Evolutionary conservation across 345 rosid species (phyloP).

Genomic region (Physaria fendleri): DNA sequence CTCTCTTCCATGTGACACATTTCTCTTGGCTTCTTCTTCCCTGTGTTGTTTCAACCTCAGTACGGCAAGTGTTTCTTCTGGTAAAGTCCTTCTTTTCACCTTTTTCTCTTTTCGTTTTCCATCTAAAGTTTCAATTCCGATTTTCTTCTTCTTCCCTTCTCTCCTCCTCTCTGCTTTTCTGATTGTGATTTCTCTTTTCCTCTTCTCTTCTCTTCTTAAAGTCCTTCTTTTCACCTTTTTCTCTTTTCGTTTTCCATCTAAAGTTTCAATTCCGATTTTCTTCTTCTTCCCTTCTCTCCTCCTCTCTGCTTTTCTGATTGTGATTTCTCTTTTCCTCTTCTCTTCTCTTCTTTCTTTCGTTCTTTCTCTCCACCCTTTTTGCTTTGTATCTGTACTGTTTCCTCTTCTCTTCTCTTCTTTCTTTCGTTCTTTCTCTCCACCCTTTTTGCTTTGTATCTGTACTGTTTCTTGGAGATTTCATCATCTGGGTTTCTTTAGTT

Average conservation of each 20-base stretch:
- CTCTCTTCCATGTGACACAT: conserved; percentile 30
- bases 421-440: neutral
- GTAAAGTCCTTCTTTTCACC: conserved; percentile 24
- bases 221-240: conserved; percentile 8
- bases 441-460: neutral
- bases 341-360: conserved; percentile 24
- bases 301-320: conserved; percentile 14
- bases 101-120: conserved; percentile 15
- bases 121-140: conserved; percentile 8
- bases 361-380: neutral
- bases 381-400: neutral
- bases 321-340: conserved; percentile 26
- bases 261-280: conserved; percentile 7
- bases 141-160: conserved; percentile 8
- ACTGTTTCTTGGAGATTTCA: neutral
- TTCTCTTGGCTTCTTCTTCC: conserved; percentile 28
- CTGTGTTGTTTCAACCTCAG: conserved; percentile 23
- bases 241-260: conserved; percentile 20
- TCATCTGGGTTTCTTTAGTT: conserved; percentile 12
- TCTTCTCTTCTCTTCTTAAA: conserved; percentile 26
- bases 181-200: conserved; percentile 21
- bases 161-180: conserved; percentile 15
- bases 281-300: conserved; percentile 7
- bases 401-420: conserved; percentile 7
- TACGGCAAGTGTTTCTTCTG: conserved; percentile 26